Percentiles rank a stretch among this genome's conserved stretches.
Evolutionary conservation across 2,329 filamentous ascomycete species (phyloP).

Genomic region (Paraphoma sp.): DNA sequence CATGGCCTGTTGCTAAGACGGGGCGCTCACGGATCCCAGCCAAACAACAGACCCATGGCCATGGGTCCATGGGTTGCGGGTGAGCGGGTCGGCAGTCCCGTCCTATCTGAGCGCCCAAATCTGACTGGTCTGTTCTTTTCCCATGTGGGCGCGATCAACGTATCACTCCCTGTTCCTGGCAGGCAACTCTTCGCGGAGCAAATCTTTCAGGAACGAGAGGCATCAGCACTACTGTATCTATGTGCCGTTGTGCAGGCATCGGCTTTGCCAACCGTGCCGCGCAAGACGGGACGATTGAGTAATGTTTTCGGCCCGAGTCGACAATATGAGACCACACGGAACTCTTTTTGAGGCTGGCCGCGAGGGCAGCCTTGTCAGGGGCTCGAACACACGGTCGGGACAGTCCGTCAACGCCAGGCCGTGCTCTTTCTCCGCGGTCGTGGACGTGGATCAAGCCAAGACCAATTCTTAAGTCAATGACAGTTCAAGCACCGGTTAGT

Average conservation of each 20-base stretch:
- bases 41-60: constrained; percentile 20
- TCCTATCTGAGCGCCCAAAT: constrained; percentile 13
- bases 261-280: not conserved
- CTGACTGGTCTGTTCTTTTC: not conserved
- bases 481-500: not conserved
- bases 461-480: constrained; percentile 30
- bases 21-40: constrained; percentile 14
- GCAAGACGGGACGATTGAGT: constrained; percentile 5
- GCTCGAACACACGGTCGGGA: constrained; percentile 20
- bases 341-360: constrained; percentile 9
- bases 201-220: not conserved
- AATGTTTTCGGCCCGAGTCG: constrained; percentile 24
- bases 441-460: constrained; percentile 24
- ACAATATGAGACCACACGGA: constrained; percentile 9
- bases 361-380: constrained; percentile 18
- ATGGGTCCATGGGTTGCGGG: constrained; percentile 15
- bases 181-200: not conserved
- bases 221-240: not conserved
- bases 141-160: not conserved
- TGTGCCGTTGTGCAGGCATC: not conserved
- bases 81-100: constrained; percentile 24
- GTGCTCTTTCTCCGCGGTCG: constrained; percentile 26
- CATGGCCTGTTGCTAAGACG: constrained; percentile 9
- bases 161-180: not conserved
- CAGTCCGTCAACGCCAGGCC: constrained; percentile 25